Percentiles rank a stretch among this genome's conserved stretches.
Conservation (phyloP, 2,329 filamentous ascomycete species). For the Lizonia empirigonia region DNA sequence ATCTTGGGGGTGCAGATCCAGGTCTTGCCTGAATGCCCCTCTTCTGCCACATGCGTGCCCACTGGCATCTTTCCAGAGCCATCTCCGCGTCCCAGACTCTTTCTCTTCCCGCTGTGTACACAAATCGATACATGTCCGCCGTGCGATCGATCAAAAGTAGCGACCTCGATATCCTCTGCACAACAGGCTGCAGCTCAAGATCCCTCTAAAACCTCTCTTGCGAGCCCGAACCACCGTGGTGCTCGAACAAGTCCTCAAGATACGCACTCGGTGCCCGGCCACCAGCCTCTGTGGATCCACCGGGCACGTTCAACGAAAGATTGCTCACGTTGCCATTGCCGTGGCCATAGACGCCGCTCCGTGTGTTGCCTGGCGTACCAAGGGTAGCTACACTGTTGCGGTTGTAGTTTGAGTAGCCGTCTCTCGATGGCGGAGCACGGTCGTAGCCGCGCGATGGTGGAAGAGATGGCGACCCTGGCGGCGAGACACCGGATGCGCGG, state of each 20-base stretch:
- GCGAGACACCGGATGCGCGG: conserved; percentile 41
- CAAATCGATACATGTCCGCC: neutral
- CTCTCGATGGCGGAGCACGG: conserved; percentile 41
- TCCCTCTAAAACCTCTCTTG: conserved; percentile 41
- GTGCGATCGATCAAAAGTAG: neutral
- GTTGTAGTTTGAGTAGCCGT: conserved; percentile 41
- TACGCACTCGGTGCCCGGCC: conserved; percentile 85
- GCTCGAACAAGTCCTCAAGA: conserved; percentile 86
- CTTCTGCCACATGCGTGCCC: neutral
- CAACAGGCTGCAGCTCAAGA: conserved; percentile 15
- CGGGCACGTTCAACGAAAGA: conserved; percentile 66
- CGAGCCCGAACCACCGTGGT: conserved; percentile 57
- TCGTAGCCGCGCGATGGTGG: conserved; percentile 46
- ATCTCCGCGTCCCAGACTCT: conserved; percentile 11
- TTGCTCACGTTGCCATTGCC: conserved; percentile 64
- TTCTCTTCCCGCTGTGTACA: conserved; percentile 1
- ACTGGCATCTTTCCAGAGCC: conserved; percentile 1
- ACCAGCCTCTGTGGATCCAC: conserved; percentile 54
- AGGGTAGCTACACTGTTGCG: conserved; percentile 47
- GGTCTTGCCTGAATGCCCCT: neutral
- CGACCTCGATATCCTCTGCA: conserved; percentile 2
- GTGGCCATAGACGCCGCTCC: conserved; percentile 37
- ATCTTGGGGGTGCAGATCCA: neutral
- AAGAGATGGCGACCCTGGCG: conserved; percentile 44
- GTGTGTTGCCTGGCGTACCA: conserved; percentile 41